Conservation (phyloP, 2,329 filamentous ascomycete genomes). For the Nigrospora sphaerica region DNA sequence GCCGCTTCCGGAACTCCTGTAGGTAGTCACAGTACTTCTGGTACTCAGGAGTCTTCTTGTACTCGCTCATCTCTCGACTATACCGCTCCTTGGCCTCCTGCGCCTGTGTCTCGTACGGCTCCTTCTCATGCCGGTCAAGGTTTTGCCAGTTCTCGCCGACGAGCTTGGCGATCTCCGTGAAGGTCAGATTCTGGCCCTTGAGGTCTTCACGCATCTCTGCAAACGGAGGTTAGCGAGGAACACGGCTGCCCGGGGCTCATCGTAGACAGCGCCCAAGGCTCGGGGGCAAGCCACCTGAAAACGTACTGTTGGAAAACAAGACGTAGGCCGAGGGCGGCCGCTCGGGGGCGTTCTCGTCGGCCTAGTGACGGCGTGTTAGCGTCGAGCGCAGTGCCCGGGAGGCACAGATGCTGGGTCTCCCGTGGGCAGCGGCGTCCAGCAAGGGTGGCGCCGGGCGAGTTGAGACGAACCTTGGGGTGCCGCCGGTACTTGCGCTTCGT, state of each 20-base stretch:
- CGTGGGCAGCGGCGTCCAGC: too few species aligned
- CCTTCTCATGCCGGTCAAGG: conserved; percentile 58
- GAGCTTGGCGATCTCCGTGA: conserved; percentile 76
- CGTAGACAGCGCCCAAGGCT: neutral
- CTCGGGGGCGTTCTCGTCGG: conserved; percentile 74
- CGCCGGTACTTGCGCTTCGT: conserved; percentile 70
- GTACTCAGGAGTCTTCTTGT: conserved; percentile 70
- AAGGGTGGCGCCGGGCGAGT: neutral
- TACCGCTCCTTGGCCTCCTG: conserved; percentile 70
- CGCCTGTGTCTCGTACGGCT: conserved; percentile 65
- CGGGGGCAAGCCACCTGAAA: neutral
- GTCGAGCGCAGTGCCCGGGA: neutral
- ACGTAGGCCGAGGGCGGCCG: conserved; percentile 78
- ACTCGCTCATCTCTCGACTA: conserved; percentile 62
- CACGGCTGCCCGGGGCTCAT: neutral
- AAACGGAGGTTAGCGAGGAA: neutral
- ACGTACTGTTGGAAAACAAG: conserved; percentile 76
- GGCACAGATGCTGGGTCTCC: too few species aligned
- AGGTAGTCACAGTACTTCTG: conserved; percentile 65
- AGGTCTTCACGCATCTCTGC: conserved; percentile 70
- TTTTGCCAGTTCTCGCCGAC: conserved; percentile 80
- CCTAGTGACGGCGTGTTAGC: conserved; percentile 30
- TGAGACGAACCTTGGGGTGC: conserved; percentile 60
- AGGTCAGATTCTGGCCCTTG: conserved; percentile 68
- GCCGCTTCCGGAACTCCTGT: conserved; percentile 70